Conservation (phyloP, 345 rosid species). For the Syzygium grande region DNA sequence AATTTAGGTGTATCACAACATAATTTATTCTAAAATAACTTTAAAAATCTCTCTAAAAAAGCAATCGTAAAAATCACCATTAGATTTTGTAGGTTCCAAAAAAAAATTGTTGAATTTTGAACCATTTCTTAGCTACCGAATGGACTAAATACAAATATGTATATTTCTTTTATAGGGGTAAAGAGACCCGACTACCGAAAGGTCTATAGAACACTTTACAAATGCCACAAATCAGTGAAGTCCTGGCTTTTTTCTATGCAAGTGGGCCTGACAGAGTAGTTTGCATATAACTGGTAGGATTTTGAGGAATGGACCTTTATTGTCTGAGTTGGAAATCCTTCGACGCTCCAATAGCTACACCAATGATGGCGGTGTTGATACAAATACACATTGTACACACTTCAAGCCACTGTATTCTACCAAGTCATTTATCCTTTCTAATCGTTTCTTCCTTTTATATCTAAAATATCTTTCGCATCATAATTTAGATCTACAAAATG, state of each 20-base stretch:
- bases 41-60: neutral
- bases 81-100: too few relatives aligned
- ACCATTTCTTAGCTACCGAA: neutral
- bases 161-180: neutral
- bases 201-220: too few relatives aligned
- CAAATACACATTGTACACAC: neutral
- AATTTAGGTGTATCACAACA: neutral
- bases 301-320: neutral
- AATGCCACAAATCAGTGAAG: too few relatives aligned
- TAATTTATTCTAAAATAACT: neutral
- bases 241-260: too few relatives aligned
- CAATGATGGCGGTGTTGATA: neutral
- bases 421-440: neutral
- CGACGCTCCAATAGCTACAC: neutral
- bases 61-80: too few relatives aligned
- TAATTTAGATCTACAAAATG: neutral
- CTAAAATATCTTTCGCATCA: neutral
- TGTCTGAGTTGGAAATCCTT: neutral
- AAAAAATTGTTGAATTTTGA: neutral
- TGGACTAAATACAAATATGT: neutral
- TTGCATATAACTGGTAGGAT: neutral
- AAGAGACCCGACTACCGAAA: neutral
- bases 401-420: neutral
- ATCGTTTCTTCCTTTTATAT: neutral
- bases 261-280: neutral